A percentile compares a stretch with the other conserved stretches of the same genome.
Evolutionary conservation across 495 filamentous ascomycete genomes (phyloP).

Genomic region (Pyronema omphalodes): DNA sequence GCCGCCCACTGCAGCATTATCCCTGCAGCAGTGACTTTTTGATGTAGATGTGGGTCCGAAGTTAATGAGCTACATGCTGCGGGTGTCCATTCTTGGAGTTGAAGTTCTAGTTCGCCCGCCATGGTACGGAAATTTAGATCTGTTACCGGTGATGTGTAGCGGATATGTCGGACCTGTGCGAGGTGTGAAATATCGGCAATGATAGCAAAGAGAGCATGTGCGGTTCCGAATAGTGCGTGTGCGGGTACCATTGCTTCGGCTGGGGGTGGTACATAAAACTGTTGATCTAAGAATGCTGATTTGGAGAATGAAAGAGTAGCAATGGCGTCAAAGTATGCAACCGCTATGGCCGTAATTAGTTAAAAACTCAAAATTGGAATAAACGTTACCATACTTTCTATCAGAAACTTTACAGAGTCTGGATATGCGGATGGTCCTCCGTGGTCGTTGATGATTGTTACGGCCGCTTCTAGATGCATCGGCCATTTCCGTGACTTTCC

Average conservation of each 20-base stretch:
- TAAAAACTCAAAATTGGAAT: too few species aligned
- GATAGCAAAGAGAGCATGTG: constrained; percentile 3
- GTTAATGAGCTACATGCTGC: neutral
- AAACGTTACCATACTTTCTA: neutral
- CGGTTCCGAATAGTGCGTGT: constrained; percentile 5
- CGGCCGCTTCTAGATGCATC: constrained; percentile 1
- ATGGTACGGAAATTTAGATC: neutral
- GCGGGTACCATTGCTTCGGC: neutral
- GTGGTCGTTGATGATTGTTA: constrained; percentile 1
- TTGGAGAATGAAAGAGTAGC: constrained; percentile 2
- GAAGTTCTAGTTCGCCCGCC: neutral
- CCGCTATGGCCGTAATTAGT: neutral
- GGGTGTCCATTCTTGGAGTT: constrained; percentile 1
- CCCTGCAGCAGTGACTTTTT: constrained; percentile 3
- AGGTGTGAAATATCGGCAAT: constrained; percentile 5
- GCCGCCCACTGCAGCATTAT: constrained; percentile 7
- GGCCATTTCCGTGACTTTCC: neutral
- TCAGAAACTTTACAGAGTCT: neutral
- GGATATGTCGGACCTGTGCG: constrained; percentile 1
- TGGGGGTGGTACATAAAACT: constrained; percentile 3
- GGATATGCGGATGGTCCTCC: neutral
- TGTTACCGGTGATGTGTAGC: neutral
- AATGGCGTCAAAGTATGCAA: constrained; percentile 5
- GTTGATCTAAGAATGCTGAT: constrained; percentile 2
- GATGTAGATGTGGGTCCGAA: neutral